Base-by-base conservation (phyloP, 768 basidiomycete genomes). In the Mrakia frigida region DNA sequence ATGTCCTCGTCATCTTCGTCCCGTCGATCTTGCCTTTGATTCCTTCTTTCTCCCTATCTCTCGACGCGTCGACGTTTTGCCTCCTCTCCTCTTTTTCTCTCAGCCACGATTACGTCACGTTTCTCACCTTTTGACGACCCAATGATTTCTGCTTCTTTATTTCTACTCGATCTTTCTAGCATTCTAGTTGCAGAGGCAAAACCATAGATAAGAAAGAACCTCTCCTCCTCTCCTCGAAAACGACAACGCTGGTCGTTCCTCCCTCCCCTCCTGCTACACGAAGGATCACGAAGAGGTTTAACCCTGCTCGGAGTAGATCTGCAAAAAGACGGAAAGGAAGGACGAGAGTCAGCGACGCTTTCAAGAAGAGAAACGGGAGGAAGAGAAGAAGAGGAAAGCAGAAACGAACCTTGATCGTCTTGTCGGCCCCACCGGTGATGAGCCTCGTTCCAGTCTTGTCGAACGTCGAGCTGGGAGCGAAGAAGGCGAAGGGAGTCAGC, bases 361-460 rank as follows among this genome's bases (percentile, higher is more conserved):
- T 14, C 18, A 18, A n/a, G 16, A 73, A 56, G 70, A 21, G 82
- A 74, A 71, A 81, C 83, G 37, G 81, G 80, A 81, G 82, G 65
- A 82, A 81, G 6, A 3, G 11, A 16, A 2, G 13, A 6, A 81
- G 81, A 56, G 10, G n/a, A 25, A 11, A n/a, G 56, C n/a, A 25
- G 56, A 11, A 46, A 61, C 87, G 68, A 41, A 92, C 92, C 88
- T 99, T 98, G 86, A 98, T 96, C 14, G 96, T 98, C 87, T 98
- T 99, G 86, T 98, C 97, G 16, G 97, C 97, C 6, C 95, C 92
- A 52, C 97, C 97, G 23, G 95, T 97, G 79, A 84, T 83, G 76
- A 99, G 83, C 76, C 96, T 87, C 46, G 95, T 94, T 2, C 97
- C 97, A 1, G 96, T 98, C 83, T 90, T 87, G 83, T 98, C 97